A percentile compares a stretch with the other conserved stretches of the same genome.
phyloP scores from a whole-genome alignment of 169 alveolate genomes.

The Cryptosporidium bovis region DNA sequence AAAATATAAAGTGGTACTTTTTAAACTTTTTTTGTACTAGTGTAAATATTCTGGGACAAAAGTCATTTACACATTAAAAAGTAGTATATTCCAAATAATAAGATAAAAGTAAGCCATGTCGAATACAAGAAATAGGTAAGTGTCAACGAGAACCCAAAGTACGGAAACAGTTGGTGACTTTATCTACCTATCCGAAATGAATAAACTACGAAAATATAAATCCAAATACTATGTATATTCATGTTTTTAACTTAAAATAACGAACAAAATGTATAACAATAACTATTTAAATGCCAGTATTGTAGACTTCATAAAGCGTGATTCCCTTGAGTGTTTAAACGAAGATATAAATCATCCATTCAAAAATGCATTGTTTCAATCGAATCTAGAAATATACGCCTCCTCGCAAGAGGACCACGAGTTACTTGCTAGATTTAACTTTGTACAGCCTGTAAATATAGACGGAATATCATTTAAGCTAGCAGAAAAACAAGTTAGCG shows the following conservation, averaged over 20 bases:
- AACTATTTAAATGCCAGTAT: not conserved
- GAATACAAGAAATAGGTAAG: no score
- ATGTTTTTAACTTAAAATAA: no score
- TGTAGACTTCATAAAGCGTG: slow-evolving; percentile 19
- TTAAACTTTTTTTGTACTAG: no score
- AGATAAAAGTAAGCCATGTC: not conserved
- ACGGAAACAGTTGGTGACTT: no score
- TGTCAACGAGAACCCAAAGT: no score
- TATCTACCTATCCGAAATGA: no score
- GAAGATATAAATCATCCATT: slow-evolving; percentile 32
- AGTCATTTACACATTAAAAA: not conserved
- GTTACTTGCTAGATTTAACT: slow-evolving; percentile 19
- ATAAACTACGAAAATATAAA: no score
- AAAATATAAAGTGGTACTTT: no score
- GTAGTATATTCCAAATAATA: not conserved
- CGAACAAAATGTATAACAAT: no score
- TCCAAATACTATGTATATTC: no score
- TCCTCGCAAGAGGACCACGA: slow-evolving; percentile 58
- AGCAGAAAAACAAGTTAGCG: slow-evolving; percentile 6
- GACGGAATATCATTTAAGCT: slow-evolving; percentile 13
- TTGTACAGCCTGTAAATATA: slow-evolving; percentile 30
- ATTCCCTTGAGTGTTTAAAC: slow-evolving; percentile 25
- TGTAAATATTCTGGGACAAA: no score
- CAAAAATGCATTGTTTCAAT: slow-evolving; percentile 35
- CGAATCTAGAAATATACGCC: slow-evolving; percentile 22